Evolutionary conservation across 1,139 yeast species (phyloP), one percentile per base, ranked within the genome.

Genomic region (Debaryomycetaceae sp.): DNA sequence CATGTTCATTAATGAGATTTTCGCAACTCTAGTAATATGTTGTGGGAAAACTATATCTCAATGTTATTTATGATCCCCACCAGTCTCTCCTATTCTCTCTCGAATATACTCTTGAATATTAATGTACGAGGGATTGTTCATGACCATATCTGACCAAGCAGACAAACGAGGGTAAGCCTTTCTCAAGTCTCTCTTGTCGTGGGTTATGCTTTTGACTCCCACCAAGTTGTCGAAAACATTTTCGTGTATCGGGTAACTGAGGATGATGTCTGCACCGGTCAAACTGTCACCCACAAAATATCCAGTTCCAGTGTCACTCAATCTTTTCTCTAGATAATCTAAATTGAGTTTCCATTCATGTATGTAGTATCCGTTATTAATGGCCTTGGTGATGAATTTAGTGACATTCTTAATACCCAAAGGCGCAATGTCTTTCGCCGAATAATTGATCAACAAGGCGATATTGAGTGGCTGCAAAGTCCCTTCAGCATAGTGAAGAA

Each of bases 181-280:
- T 41, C 51, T 56, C 36, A 72, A 54, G 43, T 69, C 65, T 40
- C 59, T 50, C 43, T 69, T 69, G 31, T 65, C 69, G 6, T 68
- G 67, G 3, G 70, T 62, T 17, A 68, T 60, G 36, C 67, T 69
- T 42, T 55, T 55, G 3, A 69, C 66, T 1, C 71, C 74, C 3
- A 55, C 63, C 46, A 65, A 69, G 49, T 72, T 72, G 50, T 72
- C 76, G 50, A 72, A 72, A 2, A 71, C 53, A 47, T 71, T 72
- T 49, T 72, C 78, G 48, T 64, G 63, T 24, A 72, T 48, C 0
- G 80, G 80, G 61, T 72, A 78, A 22, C 70, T 66, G 44, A 78
- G 57, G 22, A 80, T 72, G 41, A 83, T 68, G 55, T 83, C 89
- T 2, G 87, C 88, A 2, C 73, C 86, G 1, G 83, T 69, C 43